Base-by-base conservation (phyloP, 208 protist genomes). In the Herpetomonas samuelpessoai region DNA sequence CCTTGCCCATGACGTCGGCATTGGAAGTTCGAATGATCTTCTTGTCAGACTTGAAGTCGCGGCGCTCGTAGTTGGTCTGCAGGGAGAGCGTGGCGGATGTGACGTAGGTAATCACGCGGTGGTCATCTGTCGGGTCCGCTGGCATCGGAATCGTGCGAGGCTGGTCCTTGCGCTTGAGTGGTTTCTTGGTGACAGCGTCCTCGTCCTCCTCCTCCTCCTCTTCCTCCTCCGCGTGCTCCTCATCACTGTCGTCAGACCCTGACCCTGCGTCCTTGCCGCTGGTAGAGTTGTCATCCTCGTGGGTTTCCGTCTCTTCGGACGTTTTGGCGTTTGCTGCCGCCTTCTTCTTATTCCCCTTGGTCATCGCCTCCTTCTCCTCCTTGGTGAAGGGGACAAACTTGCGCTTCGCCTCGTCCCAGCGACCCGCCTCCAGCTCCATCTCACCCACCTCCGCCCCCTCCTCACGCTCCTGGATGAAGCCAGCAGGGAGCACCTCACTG, bases 21-120 rank as follows among this genome's bases (percentile, higher is more conserved):
- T 92, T 92, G 2, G 78, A 81, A 19, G 82, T 95, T 54, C 86
- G 80, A 27, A 90, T 90, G 47, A 94, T 76, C 26, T 70, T 86
- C 79, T 92, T 91, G 52, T 71, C 79, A 0, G 83, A 65, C 9
- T 78, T 78, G 53, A 80, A 75, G 71, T 92, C 86, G 16, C 74
- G 71, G 14, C 85, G 83, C 56, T 92, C 82, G 62, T 91, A 92
- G 50, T 95, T 93, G 30, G 84, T 91, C 69, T 92, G 80, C 31
- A 97, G 82, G 12, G 91, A 91, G n/a, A 97, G 81, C 21, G 93
- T 97, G 6, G 93, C 93, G 28, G 86, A 95, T 0, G 86, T 95
- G 9, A 97, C 79, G 76, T 83, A 93, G 4, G 89, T 95, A 44
- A 78, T 54, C 10, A 95, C 76, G 25, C 76, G 76, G 65, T 92